phyloP scores from a whole-genome alignment of 2,329 filamentous ascomycete genomes.

The Fusarium haematococcum region DNA sequence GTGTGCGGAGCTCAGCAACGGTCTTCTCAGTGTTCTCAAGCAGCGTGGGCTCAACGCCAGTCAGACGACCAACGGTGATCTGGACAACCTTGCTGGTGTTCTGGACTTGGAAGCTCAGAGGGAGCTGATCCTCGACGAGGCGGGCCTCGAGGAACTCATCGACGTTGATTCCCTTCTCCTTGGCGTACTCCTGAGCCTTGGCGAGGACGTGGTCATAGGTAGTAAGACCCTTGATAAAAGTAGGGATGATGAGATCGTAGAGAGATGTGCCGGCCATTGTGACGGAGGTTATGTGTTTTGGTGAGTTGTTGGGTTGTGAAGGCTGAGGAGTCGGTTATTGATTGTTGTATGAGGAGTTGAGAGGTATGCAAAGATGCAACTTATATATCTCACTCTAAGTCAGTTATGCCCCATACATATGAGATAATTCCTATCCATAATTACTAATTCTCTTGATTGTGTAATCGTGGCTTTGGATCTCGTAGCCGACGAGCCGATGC shows the following conservation, averaged over 20 bases:
- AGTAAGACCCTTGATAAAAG: constrained; percentile 25
- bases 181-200: constrained; percentile 36
- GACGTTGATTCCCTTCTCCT: constrained; percentile 28
- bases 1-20: constrained; percentile 20
- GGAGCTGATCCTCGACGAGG: constrained; percentile 34
- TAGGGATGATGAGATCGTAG: constrained; percentile 30
- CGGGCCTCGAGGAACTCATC: constrained; percentile 26
- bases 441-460: not conserved
- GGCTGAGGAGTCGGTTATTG: not conserved
- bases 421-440: not conserved
- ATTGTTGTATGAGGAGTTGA: not conserved
- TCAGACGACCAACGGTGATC: constrained; percentile 23
- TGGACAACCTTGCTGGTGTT: constrained; percentile 28
- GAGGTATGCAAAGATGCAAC: not conserved
- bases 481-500: constrained; percentile 2
- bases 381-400: not conserved
- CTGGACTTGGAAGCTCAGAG: constrained; percentile 36
- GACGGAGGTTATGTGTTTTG: not conserved
- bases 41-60: constrained; percentile 24
- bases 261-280: constrained; percentile 25
- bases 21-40: constrained; percentile 30
- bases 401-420: not conserved
- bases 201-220: constrained; percentile 31
- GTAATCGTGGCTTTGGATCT: not conserved
- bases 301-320: not conserved